These are phyloP conservation scores for Penicillium frequentans DNA, from an alignment of 2,329 filamentous ascomycete species.

Conservation along the genomic window DNA sequence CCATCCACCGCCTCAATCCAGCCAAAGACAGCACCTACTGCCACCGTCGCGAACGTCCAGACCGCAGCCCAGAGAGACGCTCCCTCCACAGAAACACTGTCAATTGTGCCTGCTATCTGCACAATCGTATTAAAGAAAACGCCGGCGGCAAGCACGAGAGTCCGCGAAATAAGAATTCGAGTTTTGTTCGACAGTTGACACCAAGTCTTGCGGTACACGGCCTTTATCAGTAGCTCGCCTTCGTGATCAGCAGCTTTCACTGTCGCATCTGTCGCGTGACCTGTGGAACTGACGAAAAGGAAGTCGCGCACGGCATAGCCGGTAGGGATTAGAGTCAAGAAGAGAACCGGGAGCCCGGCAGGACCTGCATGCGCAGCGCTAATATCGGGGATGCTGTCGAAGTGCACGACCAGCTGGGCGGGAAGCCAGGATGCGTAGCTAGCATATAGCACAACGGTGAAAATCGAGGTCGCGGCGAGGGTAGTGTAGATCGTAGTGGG, in stretches of 20 bases:
- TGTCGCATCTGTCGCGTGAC: conserved; percentile 41
- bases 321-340: conserved; percentile 61
- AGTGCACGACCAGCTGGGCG: conserved; percentile 70
- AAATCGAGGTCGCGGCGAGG: conserved; percentile 69
- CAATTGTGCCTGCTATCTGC: conserved; percentile 65
- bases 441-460: conserved; percentile 69
- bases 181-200: conserved; percentile 61
- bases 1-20: conserved; percentile 42
- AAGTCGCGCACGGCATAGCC: conserved; percentile 73
- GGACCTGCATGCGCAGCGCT: conserved; percentile 65
- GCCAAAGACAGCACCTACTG: conserved; percentile 32
- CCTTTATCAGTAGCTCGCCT: conserved; percentile 68
- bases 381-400: conserved; percentile 69
- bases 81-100: conserved; percentile 68
- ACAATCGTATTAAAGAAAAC: conserved; percentile 59
- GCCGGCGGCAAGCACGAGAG: conserved; percentile 50
- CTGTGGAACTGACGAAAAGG: conserved; percentile 64
- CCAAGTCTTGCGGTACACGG: conserved; percentile 59
- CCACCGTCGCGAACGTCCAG: conserved; percentile 61
- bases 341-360: conserved; percentile 47
- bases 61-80: conserved; percentile 71
- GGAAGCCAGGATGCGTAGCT: conserved; percentile 72
- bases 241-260: conserved; percentile 66
- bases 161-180: conserved; percentile 65
- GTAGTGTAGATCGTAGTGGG: conserved; percentile 65